These are phyloP conservation scores for Colletotrichum tropicicola DNA, from an alignment of 2,329 filamentous ascomycete genomes.

Conservation along the genomic window DNA sequence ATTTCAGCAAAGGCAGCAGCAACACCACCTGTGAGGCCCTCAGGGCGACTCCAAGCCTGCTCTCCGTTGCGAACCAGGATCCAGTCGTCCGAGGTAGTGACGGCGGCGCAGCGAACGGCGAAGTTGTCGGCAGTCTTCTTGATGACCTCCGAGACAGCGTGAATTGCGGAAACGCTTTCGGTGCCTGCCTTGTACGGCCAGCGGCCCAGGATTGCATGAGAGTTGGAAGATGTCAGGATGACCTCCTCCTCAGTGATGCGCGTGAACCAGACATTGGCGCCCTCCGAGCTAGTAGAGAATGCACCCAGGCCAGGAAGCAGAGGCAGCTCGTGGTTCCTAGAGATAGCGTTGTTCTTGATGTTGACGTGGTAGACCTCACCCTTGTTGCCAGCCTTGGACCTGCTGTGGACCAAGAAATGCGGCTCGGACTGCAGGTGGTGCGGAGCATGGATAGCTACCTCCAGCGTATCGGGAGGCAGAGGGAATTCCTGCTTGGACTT, in stretches of 20 bases:
- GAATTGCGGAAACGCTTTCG: conserved; percentile 59
- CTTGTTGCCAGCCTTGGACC: conserved; percentile 75
- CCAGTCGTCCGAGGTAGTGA: conserved; percentile 79
- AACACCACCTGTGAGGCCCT: conserved; percentile 82
- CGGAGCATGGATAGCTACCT: conserved; percentile 77
- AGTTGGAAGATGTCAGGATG: conserved; percentile 77
- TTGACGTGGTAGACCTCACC: conserved; percentile 89
- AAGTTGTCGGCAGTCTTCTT: conserved; percentile 73
- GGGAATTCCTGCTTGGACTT: conserved; percentile 64
- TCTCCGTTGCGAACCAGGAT: conserved; percentile 84
- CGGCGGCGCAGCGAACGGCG: conserved; percentile 80
- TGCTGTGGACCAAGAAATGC: conserved; percentile 87
- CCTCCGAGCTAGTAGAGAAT: conserved; percentile 80
- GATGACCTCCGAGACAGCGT: conserved; percentile 85
- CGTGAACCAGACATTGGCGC: conserved; percentile 89
- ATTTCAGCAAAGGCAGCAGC: conserved; percentile 84
- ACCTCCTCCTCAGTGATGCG: conserved; percentile 81
- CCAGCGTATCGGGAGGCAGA: conserved; percentile 55
- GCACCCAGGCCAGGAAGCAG: conserved; percentile 74
- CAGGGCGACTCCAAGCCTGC: conserved; percentile 80
- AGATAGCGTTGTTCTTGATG: conserved; percentile 71
- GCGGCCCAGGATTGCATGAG: conserved; percentile 77
- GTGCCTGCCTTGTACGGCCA: conserved; percentile 69
- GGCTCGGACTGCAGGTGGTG: conserved; percentile 75
- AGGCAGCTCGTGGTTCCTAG: conserved; percentile 84